Base-by-base conservation (phyloP, 208 protist species). In the Trypanosoma grayi region DNA sequence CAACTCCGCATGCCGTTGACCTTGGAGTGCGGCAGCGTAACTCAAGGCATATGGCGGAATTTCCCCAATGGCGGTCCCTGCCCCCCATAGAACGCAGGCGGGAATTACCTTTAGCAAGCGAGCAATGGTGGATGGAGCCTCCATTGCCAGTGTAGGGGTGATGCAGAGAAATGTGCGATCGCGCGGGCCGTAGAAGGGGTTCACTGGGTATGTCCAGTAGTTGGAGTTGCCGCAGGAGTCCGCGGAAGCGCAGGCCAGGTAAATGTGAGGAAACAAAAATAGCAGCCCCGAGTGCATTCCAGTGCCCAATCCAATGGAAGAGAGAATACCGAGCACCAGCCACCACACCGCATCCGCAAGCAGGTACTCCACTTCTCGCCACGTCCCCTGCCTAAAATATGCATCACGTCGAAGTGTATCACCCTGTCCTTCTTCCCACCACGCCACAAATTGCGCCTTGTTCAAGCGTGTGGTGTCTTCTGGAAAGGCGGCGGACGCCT, bases 11-110 rank as follows among this genome's bases (percentile, higher is more conserved):
- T 83, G 44, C 33, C 66, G 64, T 31, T 79, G 70, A 18, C 82
- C 90, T 54, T 92, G 77, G 41, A 77, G 68, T 13, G 87, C 80
- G 1, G 94, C 88, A 1, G 90, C 87, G 65, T 96, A 93, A 58
- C 94, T 96, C 11, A 98, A 75, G 47, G 91, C 87, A 76, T 98
- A 99, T 1, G 97, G 97, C 37, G 97, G 97, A 37, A 99, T 80
- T 81, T 99, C 97, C 31, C 97, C 97, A 18, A 98, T 90, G 11
- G 97, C 97, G 0, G 97, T 98, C 30, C 97, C 97, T 10, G 82
- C 75, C 25, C 96, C 96, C 95, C 96, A 98, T 51, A 97, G 22
- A 52, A 98, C 59, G 59, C 93, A 97, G 30, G 87, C 81, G 6
- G 88, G 77, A 25, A 87, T 44, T 16, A 97, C 73, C 51, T 95